Percentiles rank a stretch among this genome's conserved stretches.
phyloP scores from a whole-genome alignment of 306 rosid species.

The Malus orientalis region DNA sequence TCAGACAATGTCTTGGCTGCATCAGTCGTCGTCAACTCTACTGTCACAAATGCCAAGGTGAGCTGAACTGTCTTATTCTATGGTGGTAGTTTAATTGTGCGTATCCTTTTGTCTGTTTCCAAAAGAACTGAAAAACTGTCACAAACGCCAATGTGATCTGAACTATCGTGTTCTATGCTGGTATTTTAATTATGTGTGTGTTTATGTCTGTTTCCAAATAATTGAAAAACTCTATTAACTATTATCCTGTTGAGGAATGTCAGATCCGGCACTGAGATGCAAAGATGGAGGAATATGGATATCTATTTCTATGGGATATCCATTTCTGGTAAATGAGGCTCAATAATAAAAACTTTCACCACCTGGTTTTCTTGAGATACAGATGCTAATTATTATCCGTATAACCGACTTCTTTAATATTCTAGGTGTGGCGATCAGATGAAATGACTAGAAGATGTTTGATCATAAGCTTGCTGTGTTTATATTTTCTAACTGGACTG shows the following conservation, averaged over 20 bases:
- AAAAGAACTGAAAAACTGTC: background rate
- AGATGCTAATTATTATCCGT: background rate
- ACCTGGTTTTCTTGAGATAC: background rate
- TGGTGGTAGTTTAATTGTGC: background rate
- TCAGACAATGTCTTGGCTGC: conserved; percentile 98
- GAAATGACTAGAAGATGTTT: background rate
- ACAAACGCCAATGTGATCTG: conserved; percentile 65
- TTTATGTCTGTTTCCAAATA: conserved; percentile 8
- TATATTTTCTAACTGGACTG: background rate
- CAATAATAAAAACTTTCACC: background rate
- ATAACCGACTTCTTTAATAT: background rate
- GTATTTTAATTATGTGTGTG: background rate
- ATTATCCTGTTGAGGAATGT: background rate
- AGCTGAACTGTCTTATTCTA: conserved; percentile 3
- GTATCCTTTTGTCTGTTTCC: conserved; percentile 5
- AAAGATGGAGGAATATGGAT: too few relatives aligned
- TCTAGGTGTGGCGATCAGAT: background rate
- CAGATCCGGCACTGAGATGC: background rate
- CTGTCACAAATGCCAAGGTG: conserved; percentile 82
- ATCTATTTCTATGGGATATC: background rate
- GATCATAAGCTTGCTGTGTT: background rate
- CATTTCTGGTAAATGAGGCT: background rate
- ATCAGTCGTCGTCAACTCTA: conserved; percentile 86
- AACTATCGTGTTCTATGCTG: conserved; percentile 3
- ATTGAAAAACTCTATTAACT: background rate